Evolutionary conservation across 257 asterid species (phyloP).

Genomic region (Schizonepeta tenuifolia): DNA sequence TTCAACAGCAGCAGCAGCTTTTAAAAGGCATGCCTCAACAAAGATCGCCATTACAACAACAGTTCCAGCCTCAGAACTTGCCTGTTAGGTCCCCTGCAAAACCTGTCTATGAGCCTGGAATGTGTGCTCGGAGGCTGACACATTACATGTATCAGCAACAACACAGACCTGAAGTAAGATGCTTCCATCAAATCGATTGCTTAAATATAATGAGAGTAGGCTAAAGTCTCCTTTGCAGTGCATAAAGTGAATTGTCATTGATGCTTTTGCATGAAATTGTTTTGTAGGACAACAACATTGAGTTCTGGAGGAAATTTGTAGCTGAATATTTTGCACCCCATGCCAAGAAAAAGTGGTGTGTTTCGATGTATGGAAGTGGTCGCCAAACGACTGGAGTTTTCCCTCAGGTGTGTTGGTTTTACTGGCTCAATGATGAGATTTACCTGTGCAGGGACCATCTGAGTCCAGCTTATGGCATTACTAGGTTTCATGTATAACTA

Average conservation of each 20-base stretch:
- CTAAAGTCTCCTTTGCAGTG: not conserved
- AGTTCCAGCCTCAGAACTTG: slow-evolving; percentile 60
- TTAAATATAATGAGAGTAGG: not conserved
- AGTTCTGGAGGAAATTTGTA: slow-evolving; percentile 91
- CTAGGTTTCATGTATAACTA: not conserved
- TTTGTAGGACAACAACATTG: slow-evolving; percentile 80
- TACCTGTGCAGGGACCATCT: slow-evolving; percentile 4
- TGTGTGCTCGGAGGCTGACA: slow-evolving; percentile 95
- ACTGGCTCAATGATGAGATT: slow-evolving; percentile 15
- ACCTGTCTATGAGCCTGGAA: slow-evolving; percentile 94
- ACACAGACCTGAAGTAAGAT: slow-evolving; percentile 89
- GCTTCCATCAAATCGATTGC: slow-evolving; percentile 2
- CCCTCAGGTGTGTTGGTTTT: slow-evolving; percentile 72
- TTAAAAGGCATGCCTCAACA: slow-evolving; percentile 77
- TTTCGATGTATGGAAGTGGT: slow-evolving; percentile 95
- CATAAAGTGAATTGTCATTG: slow-evolving; percentile 12
- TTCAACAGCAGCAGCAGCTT: slow-evolving; percentile 78
- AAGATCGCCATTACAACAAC: slow-evolving; percentile 66
- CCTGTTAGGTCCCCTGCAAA: slow-evolving; percentile 66
- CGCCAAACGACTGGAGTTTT: slow-evolving; percentile 95
- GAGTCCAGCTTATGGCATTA: slow-evolving; percentile 9
- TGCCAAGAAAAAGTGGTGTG: slow-evolving; percentile 99
- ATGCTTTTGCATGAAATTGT: slow-evolving; percentile 19
- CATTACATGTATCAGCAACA: slow-evolving; percentile 98
- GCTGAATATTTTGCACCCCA: slow-evolving; percentile 89